Base-by-base conservation (phyloP, 2,329 filamentous ascomycete species). In the Trichoderma pleuroti region DNA sequence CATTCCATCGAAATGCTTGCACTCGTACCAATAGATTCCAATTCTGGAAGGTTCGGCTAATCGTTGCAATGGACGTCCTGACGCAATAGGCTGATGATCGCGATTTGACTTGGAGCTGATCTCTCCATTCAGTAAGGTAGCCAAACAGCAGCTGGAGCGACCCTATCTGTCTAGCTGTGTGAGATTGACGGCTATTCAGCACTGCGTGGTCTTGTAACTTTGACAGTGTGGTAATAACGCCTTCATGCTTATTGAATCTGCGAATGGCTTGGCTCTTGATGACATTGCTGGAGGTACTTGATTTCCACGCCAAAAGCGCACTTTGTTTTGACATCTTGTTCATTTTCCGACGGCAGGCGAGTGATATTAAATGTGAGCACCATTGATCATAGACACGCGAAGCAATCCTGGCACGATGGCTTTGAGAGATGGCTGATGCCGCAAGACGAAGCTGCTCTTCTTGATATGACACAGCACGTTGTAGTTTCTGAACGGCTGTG, bases 21-120 rank as follows among this genome's bases (percentile, higher is more conserved):
- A 76, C 76, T 62, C 79, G 78, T 52, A 78, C 77, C 54, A 72
- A 74, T 21, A 81, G 66, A 59, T 78, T 79, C 80, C 80, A 82
- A n/a, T 73, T 68, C 36, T 76, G 70, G 56, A 81, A 77, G 6
- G 70, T 71, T 26, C 72, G 73, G 11, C 34, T 68, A 10, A 71
- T 74, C 14, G 76, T 76, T 34, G 76, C 70, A 14, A 71, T 36
- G 14, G 76, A 70, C 2, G 74, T 30, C 54, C 71, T 70, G 39
- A 72, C 74, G 10, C 71, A 74, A 65, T 76, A 80, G 10, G 69
- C 61, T 24, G 68, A 52, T 46, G 78, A 77, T 52, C 74, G 75
- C 42, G 75, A 72, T n/a, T 71, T 66, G 39, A 75, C 67, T 63
- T 80, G 78, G 16, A 76, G 70, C 69, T 76, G 75, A 54, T 79